Evolutionary conservation across 169 alveolate species (phyloP), one percentile per base, ranked within the genome.

Genomic region (Perkinsus olseni): DNA sequence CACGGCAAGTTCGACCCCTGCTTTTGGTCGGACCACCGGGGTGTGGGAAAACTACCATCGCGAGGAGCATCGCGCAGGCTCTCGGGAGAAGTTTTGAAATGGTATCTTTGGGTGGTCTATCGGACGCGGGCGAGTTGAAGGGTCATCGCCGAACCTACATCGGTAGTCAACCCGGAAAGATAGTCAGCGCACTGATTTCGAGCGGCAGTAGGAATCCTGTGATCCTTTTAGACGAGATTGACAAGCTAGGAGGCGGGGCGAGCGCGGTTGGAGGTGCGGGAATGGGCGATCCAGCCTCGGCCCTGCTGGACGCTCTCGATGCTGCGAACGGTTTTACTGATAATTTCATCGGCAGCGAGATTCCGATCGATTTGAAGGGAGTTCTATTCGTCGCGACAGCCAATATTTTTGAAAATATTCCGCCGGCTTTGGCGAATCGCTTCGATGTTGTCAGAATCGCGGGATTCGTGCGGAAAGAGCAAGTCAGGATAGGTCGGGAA

Each of bases 91-190:
- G 96, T 20, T 96, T 97, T 94, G 95, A 96, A 91, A 93, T 97
- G 92, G 95, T 97, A 34, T 94, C 97, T 21, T 91, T 97, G 31
- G 98, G 98, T 11, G 98, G 98, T 34, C 96, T 96, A 28, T 92
- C 96, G 39, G 98, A 97, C 93, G 98, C 96, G 91, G 97, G 97
- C n/a, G 95, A 96, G 93, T 95, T 97, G n/a, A 94, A 97, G 94
- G 98, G 98, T 10, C 97, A 96, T 74, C 93, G 98, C 74, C 94
- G 97, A 48, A 97, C 98, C n/a, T 97, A 97, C 91, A 96, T 97
- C 50, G 98, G 97, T 0, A 93, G 97, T 0, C 90, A 96, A 92
- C 97, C 98, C 36, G 98, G 97, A 4, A 95, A 94, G 3, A 90
- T 97, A 10, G 95, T 97, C 11, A 45, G 95, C 31, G 96, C 96